Percentiles rank a stretch among this genome's conserved stretches.
These are phyloP conservation scores for Paraphaeosphaeria sporulosa DNA, from an alignment of 2,329 filamentous ascomycete species.

Conservation along the genomic window DNA sequence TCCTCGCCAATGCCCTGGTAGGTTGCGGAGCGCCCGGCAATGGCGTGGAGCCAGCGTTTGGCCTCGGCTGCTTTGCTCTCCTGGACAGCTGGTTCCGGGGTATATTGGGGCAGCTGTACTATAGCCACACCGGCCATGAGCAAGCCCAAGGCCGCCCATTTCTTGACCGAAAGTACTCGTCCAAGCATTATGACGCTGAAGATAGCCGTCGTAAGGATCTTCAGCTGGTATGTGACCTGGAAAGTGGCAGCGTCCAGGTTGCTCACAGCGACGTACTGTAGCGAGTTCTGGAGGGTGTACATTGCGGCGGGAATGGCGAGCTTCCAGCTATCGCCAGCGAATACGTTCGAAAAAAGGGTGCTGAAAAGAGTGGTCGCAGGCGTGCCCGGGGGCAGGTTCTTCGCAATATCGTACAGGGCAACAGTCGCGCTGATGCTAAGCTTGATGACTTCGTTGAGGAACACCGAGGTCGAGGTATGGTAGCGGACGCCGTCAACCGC, in stretches of 20 bases:
- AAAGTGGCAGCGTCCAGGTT: constrained; percentile 94
- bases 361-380: constrained; percentile 81
- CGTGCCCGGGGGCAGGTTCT: constrained; percentile 77
- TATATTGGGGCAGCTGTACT: constrained; percentile 77
- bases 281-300: constrained; percentile 91
- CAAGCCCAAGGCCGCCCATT: constrained; percentile 82
- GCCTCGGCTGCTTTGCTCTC: constrained; percentile 63
- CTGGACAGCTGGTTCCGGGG: constrained; percentile 63
- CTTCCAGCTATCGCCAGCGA: constrained; percentile 93
- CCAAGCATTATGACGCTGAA: constrained; percentile 84
- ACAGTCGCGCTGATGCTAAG: constrained; percentile 85
- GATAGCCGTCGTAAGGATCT: constrained; percentile 88
- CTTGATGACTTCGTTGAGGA: constrained; percentile 92
- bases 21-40: constrained; percentile 75
- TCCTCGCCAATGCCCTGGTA: constrained; percentile 85
- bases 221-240: constrained; percentile 91
- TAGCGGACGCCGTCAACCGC: constrained; percentile 83
- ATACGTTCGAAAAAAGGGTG: constrained; percentile 80
- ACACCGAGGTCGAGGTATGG: constrained; percentile 91
- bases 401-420: constrained; percentile 85
- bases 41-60: constrained; percentile 35
- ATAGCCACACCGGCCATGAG: constrained; percentile 84
- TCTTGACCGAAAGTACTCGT: constrained; percentile 71
- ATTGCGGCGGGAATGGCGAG: constrained; percentile 85
- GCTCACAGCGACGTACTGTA: constrained; percentile 90